Conservation (phyloP, 1,284 basidiomycete species). For the Cronartium quercuum region DNA sequence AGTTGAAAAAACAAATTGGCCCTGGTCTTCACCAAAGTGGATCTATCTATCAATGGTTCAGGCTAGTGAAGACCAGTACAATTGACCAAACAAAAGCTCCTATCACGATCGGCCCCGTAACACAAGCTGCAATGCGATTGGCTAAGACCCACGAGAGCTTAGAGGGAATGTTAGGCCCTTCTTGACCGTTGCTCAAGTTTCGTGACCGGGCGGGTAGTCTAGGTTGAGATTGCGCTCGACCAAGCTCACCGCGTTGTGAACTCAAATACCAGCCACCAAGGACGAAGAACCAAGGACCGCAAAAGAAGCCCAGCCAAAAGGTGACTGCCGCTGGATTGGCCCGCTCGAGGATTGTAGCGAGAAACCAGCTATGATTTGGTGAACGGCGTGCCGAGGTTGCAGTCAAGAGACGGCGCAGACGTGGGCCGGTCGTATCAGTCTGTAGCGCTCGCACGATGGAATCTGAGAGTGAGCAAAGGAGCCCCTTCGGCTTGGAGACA, state of each 20-base stretch:
- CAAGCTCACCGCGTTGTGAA: constrained; percentile 40
- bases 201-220: neutral
- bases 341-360: constrained; percentile 33
- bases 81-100: neutral
- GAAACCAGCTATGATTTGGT: neutral
- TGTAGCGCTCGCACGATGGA: neutral
- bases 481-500: neutral
- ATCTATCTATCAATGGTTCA: too few species aligned
- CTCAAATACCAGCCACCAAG: constrained; percentile 43
- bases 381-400: neutral
- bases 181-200: neutral
- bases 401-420: neutral
- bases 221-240: neutral
- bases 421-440: neutral
- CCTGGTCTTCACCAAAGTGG: too few species aligned
- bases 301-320: constrained; percentile 41
- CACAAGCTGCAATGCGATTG: neutral
- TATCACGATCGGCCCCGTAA: neutral
- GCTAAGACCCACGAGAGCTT: neutral
- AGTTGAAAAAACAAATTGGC: too few species aligned
- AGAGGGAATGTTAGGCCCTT: neutral
- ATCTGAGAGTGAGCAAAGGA: neutral
- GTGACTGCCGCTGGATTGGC: constrained; percentile 41
- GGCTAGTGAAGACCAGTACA: neutral
- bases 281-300: constrained; percentile 43